Evolutionary conservation across 2,329 filamentous ascomycete species (phyloP).

Genomic region (Verticillium nubilum): DNA sequence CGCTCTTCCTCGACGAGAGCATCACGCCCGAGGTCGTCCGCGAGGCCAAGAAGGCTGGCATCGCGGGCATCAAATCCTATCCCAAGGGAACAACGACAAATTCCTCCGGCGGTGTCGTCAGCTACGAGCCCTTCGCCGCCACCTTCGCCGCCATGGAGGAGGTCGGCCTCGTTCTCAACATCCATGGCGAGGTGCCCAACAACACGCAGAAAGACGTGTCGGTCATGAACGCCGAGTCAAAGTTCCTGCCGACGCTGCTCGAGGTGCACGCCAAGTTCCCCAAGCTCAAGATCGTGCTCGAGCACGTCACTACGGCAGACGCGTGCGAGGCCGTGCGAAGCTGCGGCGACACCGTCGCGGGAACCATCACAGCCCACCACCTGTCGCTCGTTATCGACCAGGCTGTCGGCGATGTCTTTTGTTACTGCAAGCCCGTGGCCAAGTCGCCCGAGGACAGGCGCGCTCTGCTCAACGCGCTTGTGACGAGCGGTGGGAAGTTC

Average conservation of each 20-base stretch:
- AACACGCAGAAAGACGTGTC: slow-evolving; percentile 36
- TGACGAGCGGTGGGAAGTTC: slow-evolving; percentile 58
- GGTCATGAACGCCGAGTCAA: slow-evolving; percentile 64
- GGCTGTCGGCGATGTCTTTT: slow-evolving; percentile 49
- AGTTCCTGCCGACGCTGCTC: slow-evolving; percentile 75
- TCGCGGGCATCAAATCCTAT: slow-evolving; percentile 59
- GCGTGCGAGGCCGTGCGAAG: slow-evolving; percentile 72
- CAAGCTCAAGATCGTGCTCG: slow-evolving; percentile 59
- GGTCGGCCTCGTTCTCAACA: slow-evolving; percentile 76
- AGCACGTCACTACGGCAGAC: slow-evolving; percentile 84
- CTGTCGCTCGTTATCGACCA: slow-evolving; percentile 75
- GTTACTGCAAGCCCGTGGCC: slow-evolving; percentile 73
- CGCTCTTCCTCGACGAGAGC: slow-evolving; percentile 59
- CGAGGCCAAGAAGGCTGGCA: slow-evolving; percentile 66
- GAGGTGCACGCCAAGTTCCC: slow-evolving; percentile 73
- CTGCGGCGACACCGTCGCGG: slow-evolving; percentile 71
- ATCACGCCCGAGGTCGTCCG: slow-evolving; percentile 65
- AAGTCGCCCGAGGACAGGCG: slow-evolving; percentile 65
- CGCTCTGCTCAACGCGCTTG: slow-evolving; percentile 62
- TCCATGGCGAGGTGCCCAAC: slow-evolving; percentile 79
- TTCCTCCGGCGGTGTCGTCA: slow-evolving; percentile 63
- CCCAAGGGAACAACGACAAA: slow-evolving; percentile 56
- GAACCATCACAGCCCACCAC: slow-evolving; percentile 58
- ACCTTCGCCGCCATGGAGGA: slow-evolving; percentile 89
- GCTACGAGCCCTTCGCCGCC: slow-evolving; percentile 65